Conservation (phyloP, 176 grass and related monocot species). For the Oryza nivara region DNA sequence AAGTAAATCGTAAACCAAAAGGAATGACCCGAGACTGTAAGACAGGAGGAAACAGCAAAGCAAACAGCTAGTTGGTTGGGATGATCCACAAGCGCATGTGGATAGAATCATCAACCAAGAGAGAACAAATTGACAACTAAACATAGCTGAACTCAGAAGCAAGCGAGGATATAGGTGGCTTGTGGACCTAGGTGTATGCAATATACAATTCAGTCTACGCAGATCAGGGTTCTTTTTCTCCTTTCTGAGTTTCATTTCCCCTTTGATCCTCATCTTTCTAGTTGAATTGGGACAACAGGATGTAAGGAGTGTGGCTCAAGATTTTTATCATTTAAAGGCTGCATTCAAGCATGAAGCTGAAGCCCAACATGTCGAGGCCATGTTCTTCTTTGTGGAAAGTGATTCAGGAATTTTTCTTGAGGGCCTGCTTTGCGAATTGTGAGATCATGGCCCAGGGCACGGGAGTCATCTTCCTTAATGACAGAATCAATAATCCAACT, state of each 20-base stretch:
- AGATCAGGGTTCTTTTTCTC: not conserved
- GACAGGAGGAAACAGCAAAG: constrained; percentile 23
- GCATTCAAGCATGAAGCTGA: not conserved
- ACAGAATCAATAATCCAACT: not conserved
- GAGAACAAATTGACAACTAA: constrained; percentile 31
- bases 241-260: not conserved
- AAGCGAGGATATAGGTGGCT: not conserved
- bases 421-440: not conserved
- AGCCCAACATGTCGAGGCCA: constrained; percentile 12
- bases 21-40: constrained; percentile 15
- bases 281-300: constrained; percentile 7
- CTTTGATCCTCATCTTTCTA: not conserved
- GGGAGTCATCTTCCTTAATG: not conserved
- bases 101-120: constrained; percentile 19
- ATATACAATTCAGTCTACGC: not conserved
- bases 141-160: constrained; percentile 2
- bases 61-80: constrained; percentile 24
- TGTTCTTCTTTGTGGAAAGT: not conserved
- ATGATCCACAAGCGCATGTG: constrained; percentile 5
- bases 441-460: not conserved
- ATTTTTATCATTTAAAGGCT: not conserved
- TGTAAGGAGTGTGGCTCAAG: not conserved
- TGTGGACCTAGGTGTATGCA: not conserved
- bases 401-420: not conserved
- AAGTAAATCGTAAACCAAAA: constrained; percentile 36